Percentiles rank a stretch among this genome's conserved stretches.
Conservation (phyloP, 495 filamentous ascomycete genomes). For the Glarea lozoyensis region DNA sequence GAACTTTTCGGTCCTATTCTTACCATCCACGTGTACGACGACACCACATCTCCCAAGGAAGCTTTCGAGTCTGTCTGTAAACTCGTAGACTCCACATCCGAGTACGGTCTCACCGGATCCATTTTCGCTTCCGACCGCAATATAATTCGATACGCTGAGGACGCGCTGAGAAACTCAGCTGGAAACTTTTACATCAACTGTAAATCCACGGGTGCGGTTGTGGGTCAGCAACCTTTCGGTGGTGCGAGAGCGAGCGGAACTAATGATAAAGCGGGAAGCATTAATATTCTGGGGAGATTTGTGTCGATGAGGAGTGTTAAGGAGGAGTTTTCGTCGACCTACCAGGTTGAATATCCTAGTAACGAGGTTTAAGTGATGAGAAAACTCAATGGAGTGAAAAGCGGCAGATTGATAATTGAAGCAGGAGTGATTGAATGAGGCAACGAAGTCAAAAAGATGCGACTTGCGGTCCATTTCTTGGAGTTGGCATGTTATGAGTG, state of each 20-base stretch:
- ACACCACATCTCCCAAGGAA: conserved; percentile 28
- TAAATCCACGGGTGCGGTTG: conserved; percentile 86
- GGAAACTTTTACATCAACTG: conserved; percentile 93
- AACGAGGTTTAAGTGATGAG: conserved; percentile 43
- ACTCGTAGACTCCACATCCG: conserved; percentile 54
- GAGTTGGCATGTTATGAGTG: too few species aligned
- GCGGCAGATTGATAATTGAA: too few species aligned
- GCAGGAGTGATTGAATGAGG: too few species aligned
- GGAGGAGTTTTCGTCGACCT: conserved; percentile 72
- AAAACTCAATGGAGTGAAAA: too few species aligned
- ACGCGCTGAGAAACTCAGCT: conserved; percentile 65
- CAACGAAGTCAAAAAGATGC: too few species aligned
- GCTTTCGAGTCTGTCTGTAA: conserved; percentile 47
- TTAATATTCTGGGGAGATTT: conserved; percentile 65
- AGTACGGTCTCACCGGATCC: conserved; percentile 73
- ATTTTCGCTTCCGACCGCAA: conserved; percentile 68
- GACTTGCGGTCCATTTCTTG: too few species aligned
- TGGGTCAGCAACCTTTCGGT: conserved; percentile 89
- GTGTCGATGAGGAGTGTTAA: conserved; percentile 80
- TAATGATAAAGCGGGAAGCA: conserved; percentile 85
- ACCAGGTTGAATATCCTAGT: conserved; percentile 70
- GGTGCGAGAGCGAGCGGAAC: conserved; percentile 80
- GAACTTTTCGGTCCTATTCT: conserved; percentile 77
- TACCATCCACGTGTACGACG: conserved; percentile 62
- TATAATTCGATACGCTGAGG: conserved; percentile 58